Conservation (phyloP, 805 yeast species). For the Hanseniaspora lachancei region DNA sequence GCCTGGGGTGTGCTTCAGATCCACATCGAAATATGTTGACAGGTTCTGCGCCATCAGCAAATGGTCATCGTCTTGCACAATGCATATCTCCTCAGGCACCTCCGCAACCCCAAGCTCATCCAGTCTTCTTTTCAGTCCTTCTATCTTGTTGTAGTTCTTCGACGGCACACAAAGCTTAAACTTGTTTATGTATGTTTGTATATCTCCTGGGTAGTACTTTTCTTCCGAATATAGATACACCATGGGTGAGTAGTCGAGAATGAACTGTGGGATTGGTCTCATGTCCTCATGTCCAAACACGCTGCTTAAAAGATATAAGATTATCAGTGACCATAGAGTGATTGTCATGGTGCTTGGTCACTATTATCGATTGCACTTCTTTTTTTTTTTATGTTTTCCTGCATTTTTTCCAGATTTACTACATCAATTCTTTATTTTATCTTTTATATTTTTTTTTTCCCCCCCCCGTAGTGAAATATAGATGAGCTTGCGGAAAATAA, state of each 20-base stretch:
- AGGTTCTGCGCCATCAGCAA: neutral
- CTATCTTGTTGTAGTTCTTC: neutral
- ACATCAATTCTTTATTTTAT: too few species aligned
- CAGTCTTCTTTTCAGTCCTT: neutral
- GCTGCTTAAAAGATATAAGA: neutral
- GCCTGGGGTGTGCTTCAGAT: neutral
- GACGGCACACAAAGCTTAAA: slow-evolving; percentile 34
- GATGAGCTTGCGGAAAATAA: too few species aligned
- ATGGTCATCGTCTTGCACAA: neutral
- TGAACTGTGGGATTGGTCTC: slow-evolving; percentile 46
- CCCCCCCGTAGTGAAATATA: too few species aligned
- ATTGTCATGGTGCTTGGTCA: too few species aligned
- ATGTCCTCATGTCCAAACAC: neutral
- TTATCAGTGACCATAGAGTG: neutral
- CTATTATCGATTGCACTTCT: too few species aligned
- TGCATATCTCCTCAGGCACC: neutral
- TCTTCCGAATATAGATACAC: slow-evolving; percentile 87
- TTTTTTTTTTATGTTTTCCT: too few species aligned
- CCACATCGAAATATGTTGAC: neutral
- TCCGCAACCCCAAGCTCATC: neutral
- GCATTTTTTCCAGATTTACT: too few species aligned
- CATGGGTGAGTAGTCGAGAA: slow-evolving; percentile 55
- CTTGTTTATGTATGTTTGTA: slow-evolving; percentile 52
- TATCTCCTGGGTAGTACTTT: slow-evolving; percentile 68
- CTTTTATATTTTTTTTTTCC: too few species aligned